These are phyloP conservation scores for Hymenoscyphus fraxineus DNA, from an alignment of 2,329 filamentous ascomycete species.

Conservation along the genomic window DNA sequence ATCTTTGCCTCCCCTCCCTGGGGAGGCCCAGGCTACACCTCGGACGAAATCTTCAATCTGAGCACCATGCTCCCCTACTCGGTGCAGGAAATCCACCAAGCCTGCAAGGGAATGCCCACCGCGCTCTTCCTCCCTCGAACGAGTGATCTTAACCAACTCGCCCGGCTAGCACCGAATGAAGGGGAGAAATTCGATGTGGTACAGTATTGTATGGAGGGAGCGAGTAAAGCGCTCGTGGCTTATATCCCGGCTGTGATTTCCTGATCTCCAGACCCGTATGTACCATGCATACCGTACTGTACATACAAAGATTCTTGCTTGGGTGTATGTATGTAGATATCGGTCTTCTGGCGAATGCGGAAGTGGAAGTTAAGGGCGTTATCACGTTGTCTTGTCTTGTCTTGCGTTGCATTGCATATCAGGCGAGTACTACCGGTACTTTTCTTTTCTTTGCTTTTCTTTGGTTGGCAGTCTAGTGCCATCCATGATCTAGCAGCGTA, in stretches of 20 bases:
- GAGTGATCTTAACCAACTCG: constrained; percentile 76
- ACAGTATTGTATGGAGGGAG: constrained; percentile 89
- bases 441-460: not conserved
- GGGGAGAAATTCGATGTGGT: constrained; percentile 63
- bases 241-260: constrained; percentile 48
- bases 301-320: no score
- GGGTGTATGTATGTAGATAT: not conserved
- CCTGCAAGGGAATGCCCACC: constrained; percentile 57
- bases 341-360: not conserved
- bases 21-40: constrained; percentile 65
- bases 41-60: constrained; percentile 74
- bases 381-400: not conserved
- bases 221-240: constrained; percentile 76
- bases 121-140: constrained; percentile 84
- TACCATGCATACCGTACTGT: no score
- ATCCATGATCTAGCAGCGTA: no score
- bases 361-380: not conserved
- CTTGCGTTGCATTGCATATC: not conserved
- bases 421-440: not conserved
- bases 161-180: constrained; percentile 47
- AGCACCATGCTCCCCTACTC: constrained; percentile 85
- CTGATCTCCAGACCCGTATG: constrained; percentile 1
- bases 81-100: constrained; percentile 56
- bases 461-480: not conserved
- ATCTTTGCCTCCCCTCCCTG: constrained; percentile 72